These are phyloP conservation scores for Bipolaris victoriae DNA, from an alignment of 2,329 filamentous ascomycete genomes.

Conservation along the genomic window DNA sequence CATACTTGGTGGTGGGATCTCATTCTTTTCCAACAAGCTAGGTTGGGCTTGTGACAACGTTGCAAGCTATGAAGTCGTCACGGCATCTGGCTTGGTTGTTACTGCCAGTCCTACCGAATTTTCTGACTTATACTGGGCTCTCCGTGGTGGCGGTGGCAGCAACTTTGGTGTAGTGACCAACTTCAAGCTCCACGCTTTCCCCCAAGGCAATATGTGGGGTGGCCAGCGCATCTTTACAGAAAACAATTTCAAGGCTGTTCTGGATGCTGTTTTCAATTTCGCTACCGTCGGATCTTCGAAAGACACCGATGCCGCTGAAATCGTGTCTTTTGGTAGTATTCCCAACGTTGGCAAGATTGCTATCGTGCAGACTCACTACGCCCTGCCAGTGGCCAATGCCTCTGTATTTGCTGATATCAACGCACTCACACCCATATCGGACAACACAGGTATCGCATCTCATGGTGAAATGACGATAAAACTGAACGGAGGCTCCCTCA, in stretches of 20 bases:
- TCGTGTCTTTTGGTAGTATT: conserved; percentile 19
- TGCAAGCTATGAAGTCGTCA: conserved; percentile 38
- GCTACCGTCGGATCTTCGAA: conserved; percentile 19
- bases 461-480: conserved; percentile 30
- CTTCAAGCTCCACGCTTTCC: conserved; percentile 27
- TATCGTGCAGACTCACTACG: conserved; percentile 33
- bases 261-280: conserved; percentile 17
- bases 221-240: conserved; percentile 25
- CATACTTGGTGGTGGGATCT: conserved; percentile 36
- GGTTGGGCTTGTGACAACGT: conserved; percentile 42
- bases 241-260: conserved; percentile 14
- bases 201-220: conserved; percentile 17
- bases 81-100: conserved; percentile 48
- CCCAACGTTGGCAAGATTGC: conserved; percentile 28
- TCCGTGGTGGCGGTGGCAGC: conserved; percentile 41
- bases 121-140: conserved; percentile 47
- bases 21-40: conserved; percentile 29
- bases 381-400: conserved; percentile 27
- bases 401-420: conserved; percentile 33
- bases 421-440: conserved; percentile 28
- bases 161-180: conserved; percentile 45
- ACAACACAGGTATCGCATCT: conserved; percentile 29
- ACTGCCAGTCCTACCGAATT: conserved; percentile 31
- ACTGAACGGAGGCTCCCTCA: conserved; percentile 25
- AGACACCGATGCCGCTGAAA: conserved; percentile 35